Evolutionary conservation across 1,284 basidiomycete species (phyloP).

Genomic region (Flammula alnicola): DNA sequence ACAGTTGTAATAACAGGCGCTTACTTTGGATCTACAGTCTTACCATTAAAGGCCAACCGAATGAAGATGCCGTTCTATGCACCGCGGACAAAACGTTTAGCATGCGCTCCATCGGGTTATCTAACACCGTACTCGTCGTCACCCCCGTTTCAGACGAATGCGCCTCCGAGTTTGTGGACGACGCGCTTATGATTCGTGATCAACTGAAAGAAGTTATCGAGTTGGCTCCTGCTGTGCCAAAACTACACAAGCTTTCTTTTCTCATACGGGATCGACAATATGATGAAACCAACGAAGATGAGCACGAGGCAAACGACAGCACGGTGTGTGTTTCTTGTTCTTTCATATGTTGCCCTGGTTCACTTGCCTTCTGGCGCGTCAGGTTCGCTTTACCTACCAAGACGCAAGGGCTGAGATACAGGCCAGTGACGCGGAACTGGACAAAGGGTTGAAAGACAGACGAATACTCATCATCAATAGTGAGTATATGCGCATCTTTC

Average conservation of each 20-base stretch:
- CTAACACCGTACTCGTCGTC: conserved; percentile 83
- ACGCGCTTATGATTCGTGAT: conserved; percentile 66
- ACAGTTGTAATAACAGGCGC: conserved; percentile 29
- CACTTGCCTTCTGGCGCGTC: background rate
- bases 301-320: conserved; percentile 41
- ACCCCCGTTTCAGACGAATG: conserved; percentile 51
- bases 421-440: conserved; percentile 77
- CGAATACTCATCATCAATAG: conserved; percentile 77
- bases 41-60: conserved; percentile 75
- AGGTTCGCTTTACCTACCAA: conserved; percentile 54
- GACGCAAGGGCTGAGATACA: conserved; percentile 72
- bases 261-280: conserved; percentile 73
- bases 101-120: conserved; percentile 81
- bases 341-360: background rate
- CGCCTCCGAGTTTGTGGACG: conserved; percentile 32
- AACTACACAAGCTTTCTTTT: conserved; percentile 66
- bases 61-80: conserved; percentile 89
- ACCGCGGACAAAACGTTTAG: conserved; percentile 79
- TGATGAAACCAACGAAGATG: conserved; percentile 63
- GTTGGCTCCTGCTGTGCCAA: conserved; percentile 72
- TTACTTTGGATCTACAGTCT: conserved; percentile 37
- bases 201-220: conserved; percentile 81
- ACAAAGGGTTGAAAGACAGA: conserved; percentile 61
- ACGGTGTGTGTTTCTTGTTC: conserved; percentile 11
- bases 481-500: conserved; percentile 31